These are phyloP conservation scores for Saccharomyces eubayanus DNA, from an alignment of 805 yeast species.

Conservation along the genomic window DNA sequence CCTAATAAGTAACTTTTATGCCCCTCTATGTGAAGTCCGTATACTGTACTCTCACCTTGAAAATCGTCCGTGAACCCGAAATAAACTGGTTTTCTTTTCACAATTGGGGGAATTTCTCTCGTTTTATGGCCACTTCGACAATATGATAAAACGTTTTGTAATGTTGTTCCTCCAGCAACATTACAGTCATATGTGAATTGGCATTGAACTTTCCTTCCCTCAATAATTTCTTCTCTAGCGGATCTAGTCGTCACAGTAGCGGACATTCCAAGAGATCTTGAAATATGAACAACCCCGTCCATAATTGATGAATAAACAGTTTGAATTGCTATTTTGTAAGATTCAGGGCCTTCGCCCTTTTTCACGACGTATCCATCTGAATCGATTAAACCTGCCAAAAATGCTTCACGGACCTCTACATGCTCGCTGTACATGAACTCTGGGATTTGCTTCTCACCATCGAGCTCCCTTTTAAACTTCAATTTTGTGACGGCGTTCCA, in stretches of 20 bases:
- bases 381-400: conserved; percentile 39
- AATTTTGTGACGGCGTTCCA: conserved; percentile 24
- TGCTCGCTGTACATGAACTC: conserved; percentile 30
- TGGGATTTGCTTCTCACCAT: conserved; percentile 31
- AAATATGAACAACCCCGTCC: conserved; percentile 32
- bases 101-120: conserved; percentile 8
- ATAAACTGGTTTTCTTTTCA: conserved; percentile 16
- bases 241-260: conserved; percentile 29
- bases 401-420: conserved; percentile 36
- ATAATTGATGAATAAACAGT: conserved; percentile 29
- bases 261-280: conserved; percentile 39
- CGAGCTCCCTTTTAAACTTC: conserved; percentile 17
- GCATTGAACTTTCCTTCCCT: conserved; percentile 19
- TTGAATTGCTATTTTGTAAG: conserved; percentile 25
- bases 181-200: conserved; percentile 22
- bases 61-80: conserved; percentile 16
- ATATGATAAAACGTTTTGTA: conserved; percentile 20
- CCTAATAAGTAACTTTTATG: conserved; percentile 16
- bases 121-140: conserved; percentile 22
- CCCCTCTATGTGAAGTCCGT: conserved; percentile 14
- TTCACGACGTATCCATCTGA: conserved; percentile 31
- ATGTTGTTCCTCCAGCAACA: conserved; percentile 15
- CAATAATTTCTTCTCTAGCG: conserved; percentile 13
- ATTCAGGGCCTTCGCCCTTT: conserved; percentile 11
- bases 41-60: conserved; percentile 14